Conservation (phyloP, 2,329 filamentous ascomycete genomes). For the Coniochaeta sp. region DNA sequence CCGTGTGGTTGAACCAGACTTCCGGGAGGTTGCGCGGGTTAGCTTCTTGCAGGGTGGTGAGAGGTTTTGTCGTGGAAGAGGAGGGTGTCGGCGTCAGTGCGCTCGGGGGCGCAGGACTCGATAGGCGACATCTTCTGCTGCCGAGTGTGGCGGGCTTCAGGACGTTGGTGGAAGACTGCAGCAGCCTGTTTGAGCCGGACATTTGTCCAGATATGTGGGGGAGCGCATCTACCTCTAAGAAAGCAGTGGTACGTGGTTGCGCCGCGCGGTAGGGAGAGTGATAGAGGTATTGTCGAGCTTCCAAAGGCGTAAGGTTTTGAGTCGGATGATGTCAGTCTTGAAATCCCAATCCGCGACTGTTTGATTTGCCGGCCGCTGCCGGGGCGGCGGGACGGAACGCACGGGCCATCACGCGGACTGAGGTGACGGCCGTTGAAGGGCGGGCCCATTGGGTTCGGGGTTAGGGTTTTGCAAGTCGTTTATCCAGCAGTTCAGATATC, state of each 20-base stretch:
- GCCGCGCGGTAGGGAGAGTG: too few relatives aligned
- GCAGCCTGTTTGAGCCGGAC: conserved; percentile 2
- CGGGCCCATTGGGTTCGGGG: too few relatives aligned
- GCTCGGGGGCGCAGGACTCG: neutral
- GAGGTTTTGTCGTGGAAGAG: conserved; percentile 7
- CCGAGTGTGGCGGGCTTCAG: neutral
- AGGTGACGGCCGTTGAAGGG: too few relatives aligned
- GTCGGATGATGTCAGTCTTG: too few relatives aligned
- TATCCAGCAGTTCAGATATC: too few relatives aligned
- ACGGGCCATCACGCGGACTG: too few relatives aligned
- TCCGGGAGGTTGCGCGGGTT: conserved; percentile 24
- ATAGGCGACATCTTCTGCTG: conserved; percentile 5
- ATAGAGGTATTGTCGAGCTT: neutral
- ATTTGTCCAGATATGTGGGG: conserved; percentile 1
- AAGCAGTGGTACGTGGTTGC: too few relatives aligned
- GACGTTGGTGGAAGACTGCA: neutral
- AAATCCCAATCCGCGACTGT: too few relatives aligned
- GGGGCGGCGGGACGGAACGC: too few relatives aligned
- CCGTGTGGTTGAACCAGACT: conserved; percentile 36
- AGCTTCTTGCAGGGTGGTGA: conserved; percentile 15
- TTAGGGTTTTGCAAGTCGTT: too few relatives aligned
- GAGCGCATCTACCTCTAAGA: neutral
- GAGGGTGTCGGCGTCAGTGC: conserved; percentile 8
- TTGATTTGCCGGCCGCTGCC: too few relatives aligned
- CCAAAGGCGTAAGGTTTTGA: too few relatives aligned